Evolutionary conservation across 2,329 filamentous ascomycete species (phyloP), one percentile per base, ranked within the genome.

Genomic region (Fulvia fulva): DNA sequence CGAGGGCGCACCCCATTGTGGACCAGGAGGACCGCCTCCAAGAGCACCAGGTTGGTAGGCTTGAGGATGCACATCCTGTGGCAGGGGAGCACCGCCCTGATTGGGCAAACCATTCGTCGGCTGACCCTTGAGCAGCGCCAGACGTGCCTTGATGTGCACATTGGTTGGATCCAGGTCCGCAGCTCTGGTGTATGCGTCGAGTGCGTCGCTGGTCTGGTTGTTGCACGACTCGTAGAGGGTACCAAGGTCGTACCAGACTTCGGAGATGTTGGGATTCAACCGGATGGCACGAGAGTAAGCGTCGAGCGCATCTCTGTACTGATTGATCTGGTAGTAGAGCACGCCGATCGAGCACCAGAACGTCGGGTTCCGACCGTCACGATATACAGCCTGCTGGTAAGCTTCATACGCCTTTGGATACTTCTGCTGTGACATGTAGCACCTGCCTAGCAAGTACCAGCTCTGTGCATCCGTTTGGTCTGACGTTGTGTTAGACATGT

Each of bases 311-410:
- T 99, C 94, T 59, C 94, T 87, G 77, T 99, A 99, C 78, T 99
- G 94, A 76, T 97, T 99, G 80, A 99, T 99, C 77, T 97, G 94
- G 78, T 97, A 99, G 75, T 99, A 99, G 59, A 99, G 83, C 16
- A 99, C 94, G 73, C 94, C 94, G 72, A 99, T 99, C 9, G 93
- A 97, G 79, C 94, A 97, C 94, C 94, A 99, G 80, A 97, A 99
- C 1, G 94, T 97, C 19, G 94, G 94, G 73, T 97, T 97, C 67
- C 94, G 88, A 32, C 94, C 94, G 73, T 99, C 94, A 57, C 94
- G 91, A 73, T 99, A 99, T 41, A 99, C 94, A 2, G 94, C 94
- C 28, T 99, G 94, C 73, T 99, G 94, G 75, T 97, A 97, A 5
- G 94, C 93, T 73, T 99, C 94, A 69, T 97, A 97, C 0, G 94